Conservation (phyloP, 768 basidiomycete genomes). For the Pholiota microspora region DNA sequence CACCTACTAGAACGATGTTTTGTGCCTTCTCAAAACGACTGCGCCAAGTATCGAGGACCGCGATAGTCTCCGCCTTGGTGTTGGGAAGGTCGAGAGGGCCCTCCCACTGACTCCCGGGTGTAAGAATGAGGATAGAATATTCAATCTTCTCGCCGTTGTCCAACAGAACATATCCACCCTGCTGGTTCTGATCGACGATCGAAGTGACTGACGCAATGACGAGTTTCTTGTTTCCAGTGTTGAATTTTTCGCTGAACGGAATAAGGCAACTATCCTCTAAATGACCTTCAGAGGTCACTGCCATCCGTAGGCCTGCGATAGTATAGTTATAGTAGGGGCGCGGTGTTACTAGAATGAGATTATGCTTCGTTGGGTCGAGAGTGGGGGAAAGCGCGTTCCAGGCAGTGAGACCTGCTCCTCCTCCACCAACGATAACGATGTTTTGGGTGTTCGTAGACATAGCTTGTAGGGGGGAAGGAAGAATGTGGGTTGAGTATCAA, state of each 20-base stretch:
- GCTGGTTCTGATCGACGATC: constrained; percentile 23
- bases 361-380: constrained; percentile 45
- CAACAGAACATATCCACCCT: constrained; percentile 39
- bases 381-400: constrained; percentile 41
- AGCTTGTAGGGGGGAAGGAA: constrained; percentile 10
- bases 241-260: constrained; percentile 49
- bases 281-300: constrained; percentile 41
- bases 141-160: constrained; percentile 44
- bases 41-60: constrained; percentile 28
- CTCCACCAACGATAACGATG: constrained; percentile 41
- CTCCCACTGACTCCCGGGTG: constrained; percentile 55
- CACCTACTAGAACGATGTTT: constrained; percentile 50
- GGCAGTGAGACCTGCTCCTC: constrained; percentile 44
- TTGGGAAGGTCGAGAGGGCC: constrained; percentile 48
- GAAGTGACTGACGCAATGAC: constrained; percentile 38
- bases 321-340: constrained; percentile 50
- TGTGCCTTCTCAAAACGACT: constrained; percentile 33
- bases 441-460: constrained; percentile 21
- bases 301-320: constrained; percentile 51
- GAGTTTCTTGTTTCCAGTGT: constrained; percentile 42
- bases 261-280: constrained; percentile 46
- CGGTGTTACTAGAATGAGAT: constrained; percentile 53
- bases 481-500: not conserved
- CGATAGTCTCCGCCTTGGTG: constrained; percentile 22
- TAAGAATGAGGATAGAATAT: constrained; percentile 58